Base-by-base conservation (phyloP, 2,329 filamentous ascomycete genomes). In the Scedosporium dehoogii region DNA sequence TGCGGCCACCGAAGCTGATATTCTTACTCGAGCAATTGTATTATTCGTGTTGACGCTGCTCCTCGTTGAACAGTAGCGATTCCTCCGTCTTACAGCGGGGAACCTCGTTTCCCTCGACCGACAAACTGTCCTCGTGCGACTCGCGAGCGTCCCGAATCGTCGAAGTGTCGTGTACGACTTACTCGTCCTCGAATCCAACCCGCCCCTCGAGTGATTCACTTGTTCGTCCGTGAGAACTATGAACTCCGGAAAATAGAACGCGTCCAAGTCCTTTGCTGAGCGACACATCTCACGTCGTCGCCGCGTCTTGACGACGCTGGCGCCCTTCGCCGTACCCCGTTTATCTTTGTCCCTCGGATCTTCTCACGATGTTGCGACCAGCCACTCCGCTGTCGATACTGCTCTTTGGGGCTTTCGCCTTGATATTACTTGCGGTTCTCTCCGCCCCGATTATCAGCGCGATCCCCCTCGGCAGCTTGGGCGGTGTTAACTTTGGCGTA, bases 341-440 rank as follows among this genome's bases (percentile, higher is more conserved):
- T 41, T 63, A 63, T 63, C 63, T 63, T 64, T 62, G 63, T 65
- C 56, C 59, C 60, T 69, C 71, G 66, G 68, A 63, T 64, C 67
- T 64, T 66, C 67, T 71, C 78, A 86, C 78, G 78, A 91, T 96
- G 85, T 80, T 97, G 74, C 90, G 92, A 71, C 92, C 94, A 65
- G 93, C 94, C 65, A 97, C 94, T 64, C 93, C 94, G 68, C 80
- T 99, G 72, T 87, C 92, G 68, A 79, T 96, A 68, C 79, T 97
- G 73, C 88, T 97, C 70, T 84, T 96, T 66, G 81, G 84, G 70
- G 92, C 93, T 67, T 97, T 99, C 75, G 88, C 81, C 66, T 80
- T 97, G 65, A 82, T 97, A 60, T 80, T 97, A 57, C 81, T 99
- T 46, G 90, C 92, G 57, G 90, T 92, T 46, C 78, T 99, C n/a